Evolutionary conservation across 148 eudicot species (phyloP).

Genomic region (Persicaria tinctoria): DNA sequence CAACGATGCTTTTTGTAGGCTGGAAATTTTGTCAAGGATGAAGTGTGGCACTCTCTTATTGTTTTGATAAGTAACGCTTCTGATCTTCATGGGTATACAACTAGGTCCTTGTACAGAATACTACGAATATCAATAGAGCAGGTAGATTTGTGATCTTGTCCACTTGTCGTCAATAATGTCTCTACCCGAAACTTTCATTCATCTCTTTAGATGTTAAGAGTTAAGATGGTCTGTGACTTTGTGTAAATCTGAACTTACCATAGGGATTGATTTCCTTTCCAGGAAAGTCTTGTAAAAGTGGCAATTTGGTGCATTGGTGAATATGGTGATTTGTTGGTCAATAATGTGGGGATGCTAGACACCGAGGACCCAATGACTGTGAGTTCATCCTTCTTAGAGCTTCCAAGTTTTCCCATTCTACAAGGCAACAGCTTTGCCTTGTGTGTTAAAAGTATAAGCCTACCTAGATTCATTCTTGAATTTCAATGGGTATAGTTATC

Average conservation of each 20-base stretch:
- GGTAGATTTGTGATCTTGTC: slow-evolving; percentile 33
- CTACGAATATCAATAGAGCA: slow-evolving; percentile 65
- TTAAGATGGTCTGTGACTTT: neutral
- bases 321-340: slow-evolving; percentile 92
- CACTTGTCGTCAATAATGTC: slow-evolving; percentile 11
- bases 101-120: slow-evolving; percentile 63
- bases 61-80: slow-evolving; percentile 84
- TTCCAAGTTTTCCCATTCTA: neutral
- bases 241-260: neutral
- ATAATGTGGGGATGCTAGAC: slow-evolving; percentile 72
- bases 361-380: slow-evolving; percentile 82
- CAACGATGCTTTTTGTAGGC: slow-evolving; percentile 52
- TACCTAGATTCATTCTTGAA: neutral
- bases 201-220: neutral
- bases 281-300: slow-evolving; percentile 92
- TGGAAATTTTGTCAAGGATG: slow-evolving; percentile 83
- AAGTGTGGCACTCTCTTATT: slow-evolving; percentile 85
- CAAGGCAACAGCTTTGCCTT: neutral
- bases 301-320: slow-evolving; percentile 99
- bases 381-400: slow-evolving; percentile 27
- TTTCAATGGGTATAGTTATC: neutral
- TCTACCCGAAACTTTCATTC: slow-evolving; percentile 4
- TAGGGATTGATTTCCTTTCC: slow-evolving; percentile 15
- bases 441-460: neutral
- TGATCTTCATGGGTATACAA: slow-evolving; percentile 79